A percentile compares a stretch with the other conserved stretches of the same genome.
phyloP scores from a whole-genome alignment of 768 basidiomycete genomes.

The Tylopilus felleus region DNA sequence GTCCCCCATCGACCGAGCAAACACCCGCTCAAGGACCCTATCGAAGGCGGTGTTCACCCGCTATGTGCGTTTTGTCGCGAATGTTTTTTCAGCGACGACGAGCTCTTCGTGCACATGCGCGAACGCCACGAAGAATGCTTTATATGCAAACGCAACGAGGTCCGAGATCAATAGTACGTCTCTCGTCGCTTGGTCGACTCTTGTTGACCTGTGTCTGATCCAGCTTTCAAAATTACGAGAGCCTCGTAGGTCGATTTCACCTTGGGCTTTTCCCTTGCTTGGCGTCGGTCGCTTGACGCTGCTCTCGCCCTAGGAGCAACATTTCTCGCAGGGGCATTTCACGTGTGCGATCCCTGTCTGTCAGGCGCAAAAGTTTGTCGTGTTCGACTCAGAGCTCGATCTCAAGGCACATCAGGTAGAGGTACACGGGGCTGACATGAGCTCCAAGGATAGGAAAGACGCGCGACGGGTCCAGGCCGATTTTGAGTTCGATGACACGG shows the following conservation, averaged over 20 bases:
- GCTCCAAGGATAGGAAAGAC: constrained; percentile 63
- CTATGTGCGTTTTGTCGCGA: constrained; percentile 88
- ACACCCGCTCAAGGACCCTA: constrained; percentile 46
- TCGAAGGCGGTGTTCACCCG: constrained; percentile 74
- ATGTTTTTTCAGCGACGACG: constrained; percentile 91
- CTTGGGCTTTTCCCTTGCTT: background rate
- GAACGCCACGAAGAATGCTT: constrained; percentile 96
- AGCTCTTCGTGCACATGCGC: constrained; percentile 91
- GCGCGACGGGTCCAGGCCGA: constrained; percentile 61
- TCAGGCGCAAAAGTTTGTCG: constrained; percentile 88
- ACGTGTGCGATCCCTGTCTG: constrained; percentile 75
- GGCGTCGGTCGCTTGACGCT: constrained; percentile 2
- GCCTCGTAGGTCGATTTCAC: constrained; percentile 50
- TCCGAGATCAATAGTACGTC: constrained; percentile 83
- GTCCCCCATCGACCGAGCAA: constrained; percentile 43
- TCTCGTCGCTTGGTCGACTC: background rate
- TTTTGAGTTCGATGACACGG: constrained; percentile 66
- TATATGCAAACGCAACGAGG: constrained; percentile 79
- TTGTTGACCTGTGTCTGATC: background rate
- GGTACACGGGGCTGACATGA: constrained; percentile 74
- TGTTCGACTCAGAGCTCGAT: constrained; percentile 84
- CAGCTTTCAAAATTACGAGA: constrained; percentile 80
- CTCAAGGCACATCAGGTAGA: constrained; percentile 90
- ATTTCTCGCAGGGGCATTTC: constrained; percentile 73
- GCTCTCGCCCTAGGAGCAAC: constrained; percentile 53